Conservation (phyloP, 2,329 filamentous ascomycete genomes). For the Aureobasidium sp. region DNA sequence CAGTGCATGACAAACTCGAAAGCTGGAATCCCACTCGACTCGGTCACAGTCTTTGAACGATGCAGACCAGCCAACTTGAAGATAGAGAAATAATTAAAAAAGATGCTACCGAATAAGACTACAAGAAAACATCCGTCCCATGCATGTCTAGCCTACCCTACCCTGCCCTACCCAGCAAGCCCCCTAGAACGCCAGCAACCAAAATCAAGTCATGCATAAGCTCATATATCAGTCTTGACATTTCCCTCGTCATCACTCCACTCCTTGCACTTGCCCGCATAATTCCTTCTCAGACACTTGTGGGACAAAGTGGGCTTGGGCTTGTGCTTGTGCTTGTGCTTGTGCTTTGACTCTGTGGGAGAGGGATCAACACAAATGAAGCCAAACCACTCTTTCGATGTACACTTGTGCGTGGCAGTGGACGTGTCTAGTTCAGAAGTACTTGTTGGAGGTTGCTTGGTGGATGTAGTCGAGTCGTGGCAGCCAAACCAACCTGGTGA, state of each 20-base stretch:
- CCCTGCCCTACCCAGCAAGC: background rate
- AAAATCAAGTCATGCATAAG: background rate
- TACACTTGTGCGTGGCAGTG: slow-evolving; percentile 19
- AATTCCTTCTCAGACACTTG: background rate
- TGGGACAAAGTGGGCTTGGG: background rate
- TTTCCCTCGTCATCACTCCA: background rate
- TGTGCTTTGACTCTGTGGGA: slow-evolving; percentile 6
- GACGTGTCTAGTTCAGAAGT: slow-evolving; percentile 13
- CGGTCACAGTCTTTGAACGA: no score
- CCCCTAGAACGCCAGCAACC: background rate
- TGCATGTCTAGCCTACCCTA: background rate
- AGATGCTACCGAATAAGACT: background rate
- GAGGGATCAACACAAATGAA: slow-evolving; percentile 25
- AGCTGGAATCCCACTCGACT: background rate
- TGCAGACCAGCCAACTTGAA: background rate
- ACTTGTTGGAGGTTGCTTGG: slow-evolving; percentile 16
- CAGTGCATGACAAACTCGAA: background rate
- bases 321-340: background rate
- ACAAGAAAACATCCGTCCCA: background rate
- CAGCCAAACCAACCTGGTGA: slow-evolving; percentile 61
- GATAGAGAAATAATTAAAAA: background rate
- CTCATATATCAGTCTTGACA: slow-evolving; percentile 10
- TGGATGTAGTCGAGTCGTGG: slow-evolving; percentile 45
- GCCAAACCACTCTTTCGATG: slow-evolving; percentile 23
- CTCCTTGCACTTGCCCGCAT: slow-evolving; percentile 4